Percentiles rank a stretch among this genome's conserved stretches.
Evolutionary conservation across 176 grass and related monocot genomes (phyloP).

Genomic region (Olyra latifolia): DNA sequence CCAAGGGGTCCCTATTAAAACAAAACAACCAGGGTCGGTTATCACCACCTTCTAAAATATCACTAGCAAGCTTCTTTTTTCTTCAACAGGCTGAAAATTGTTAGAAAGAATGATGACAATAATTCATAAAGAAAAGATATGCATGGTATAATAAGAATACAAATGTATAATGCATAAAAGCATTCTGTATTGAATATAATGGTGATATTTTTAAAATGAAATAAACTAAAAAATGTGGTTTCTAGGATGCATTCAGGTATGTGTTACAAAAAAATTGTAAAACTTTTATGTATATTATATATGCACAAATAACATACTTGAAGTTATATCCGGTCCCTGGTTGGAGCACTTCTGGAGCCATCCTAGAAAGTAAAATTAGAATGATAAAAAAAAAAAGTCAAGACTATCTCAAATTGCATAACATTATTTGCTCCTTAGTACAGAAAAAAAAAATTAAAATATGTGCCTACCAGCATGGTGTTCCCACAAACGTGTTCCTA

Average conservation of each 20-base stretch:
- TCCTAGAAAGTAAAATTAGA: conserved; percentile 63
- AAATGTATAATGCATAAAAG: conserved; percentile 11
- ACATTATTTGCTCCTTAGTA: conserved; percentile 13
- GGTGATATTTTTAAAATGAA: conserved; percentile 4
- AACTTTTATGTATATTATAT: conserved; percentile 6
- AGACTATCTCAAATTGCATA: conserved; percentile 11
- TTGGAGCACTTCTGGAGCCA: conserved; percentile 98
- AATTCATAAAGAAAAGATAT: conserved; percentile 10
- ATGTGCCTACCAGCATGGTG: conserved; percentile 83
- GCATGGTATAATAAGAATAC: not conserved
- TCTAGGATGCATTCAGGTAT: not conserved
- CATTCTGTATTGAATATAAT: not conserved
- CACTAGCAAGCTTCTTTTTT: conserved; percentile 9
- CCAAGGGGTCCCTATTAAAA: not conserved
- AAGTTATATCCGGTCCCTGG: conserved; percentile 96
- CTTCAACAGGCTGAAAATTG: not conserved
- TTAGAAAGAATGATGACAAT: not conserved
- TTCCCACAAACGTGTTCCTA: conserved; percentile 98
- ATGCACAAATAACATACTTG: conserved; percentile 70
- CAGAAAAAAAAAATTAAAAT: conserved; percentile 8
- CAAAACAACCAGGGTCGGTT: not conserved
- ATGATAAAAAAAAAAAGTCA: conserved; percentile 5
- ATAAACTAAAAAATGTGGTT: not conserved
- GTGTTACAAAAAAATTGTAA: not conserved
- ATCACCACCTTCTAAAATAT: conserved; percentile 9